phyloP scores from a whole-genome alignment of 2,329 filamentous ascomycete genomes.

The Fusarium anguioides region DNA sequence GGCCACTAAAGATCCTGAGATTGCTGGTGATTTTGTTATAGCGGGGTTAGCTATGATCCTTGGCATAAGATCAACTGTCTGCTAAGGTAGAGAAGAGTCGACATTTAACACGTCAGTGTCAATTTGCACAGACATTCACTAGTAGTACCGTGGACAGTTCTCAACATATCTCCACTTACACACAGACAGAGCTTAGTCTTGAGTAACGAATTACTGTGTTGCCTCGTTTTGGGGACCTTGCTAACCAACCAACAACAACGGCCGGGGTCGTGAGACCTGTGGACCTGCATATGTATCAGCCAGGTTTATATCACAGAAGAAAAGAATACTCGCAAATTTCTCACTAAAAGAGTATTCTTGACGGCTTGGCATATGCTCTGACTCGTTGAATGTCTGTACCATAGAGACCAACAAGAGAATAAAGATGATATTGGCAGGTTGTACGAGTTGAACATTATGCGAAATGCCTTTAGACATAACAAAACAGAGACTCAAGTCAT shows the following conservation, averaged over 20 bases:
- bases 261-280: constrained; percentile 1
- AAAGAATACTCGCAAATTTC: background rate
- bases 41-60: background rate
- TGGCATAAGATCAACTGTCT: background rate
- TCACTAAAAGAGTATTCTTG: background rate
- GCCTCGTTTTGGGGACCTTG: background rate
- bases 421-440: background rate
- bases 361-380: background rate
- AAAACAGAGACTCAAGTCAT: background rate
- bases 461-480: background rate
- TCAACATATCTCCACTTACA: background rate
- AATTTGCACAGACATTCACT: background rate
- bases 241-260: background rate
- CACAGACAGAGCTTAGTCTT: background rate
- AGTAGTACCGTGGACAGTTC: background rate
- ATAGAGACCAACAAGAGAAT: background rate
- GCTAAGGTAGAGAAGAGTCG: too few species aligned
- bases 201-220: background rate
- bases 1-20: background rate
- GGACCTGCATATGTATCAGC: constrained; percentile 18
- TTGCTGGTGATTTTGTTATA: background rate
- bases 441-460: background rate
- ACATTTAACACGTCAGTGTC: too few species aligned
- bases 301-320: background rate
- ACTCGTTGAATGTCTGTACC: background rate